Evolutionary conservation across 73 alveolate genomes (phyloP), one percentile per base, ranked within the genome.

Genomic region (Paramecium primaurelia): DNA sequence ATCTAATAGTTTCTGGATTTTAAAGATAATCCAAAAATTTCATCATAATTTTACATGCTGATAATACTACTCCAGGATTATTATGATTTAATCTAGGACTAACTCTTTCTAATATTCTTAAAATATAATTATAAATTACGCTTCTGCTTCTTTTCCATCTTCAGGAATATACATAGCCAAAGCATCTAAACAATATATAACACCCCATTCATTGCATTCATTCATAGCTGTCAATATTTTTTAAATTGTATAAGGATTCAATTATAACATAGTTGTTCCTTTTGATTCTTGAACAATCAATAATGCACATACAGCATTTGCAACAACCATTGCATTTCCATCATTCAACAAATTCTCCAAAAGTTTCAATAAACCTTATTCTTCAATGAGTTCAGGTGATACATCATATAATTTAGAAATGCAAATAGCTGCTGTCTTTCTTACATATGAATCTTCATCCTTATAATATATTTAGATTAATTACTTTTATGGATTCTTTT

Each of bases 171-270:
- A 97, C 60, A 95, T 60, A 42, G 98, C 80, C 26, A 97, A 86
- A n/a, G 98, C 99, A 86, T 97, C 99, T 25, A 97, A 93, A 71
- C 95, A 93, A 85, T 96, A 96, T 40, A 97, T 93, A 73, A 96
- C 98, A 34, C 99, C 99, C 99, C 99, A 99, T 95, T 99, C 99
- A 59, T 96, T 99, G 95, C 99, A 96, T 86, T 98, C 99, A 88
- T 98, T 97, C 88, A 99, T 87, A 38, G 99, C 99, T 45, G 99
- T 96, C 96, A 98, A 94, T 30, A 99, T 96, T 94, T 98, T 96
- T 90, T 95, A 94, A 92, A 98, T 91, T 38, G 94, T 92, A 58
- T 37, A 88, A 58, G 93, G 69, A 92, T 47, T 94, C 37, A 94
- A 69, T 38, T 77, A 36, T n/a, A 83, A 28, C 51, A 93, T 77